Percentiles rank a stretch among this genome's conserved stretches.
phyloP scores from a whole-genome alignment of 73 alveolate species.

The Tetrahymena borealis region DNA sequence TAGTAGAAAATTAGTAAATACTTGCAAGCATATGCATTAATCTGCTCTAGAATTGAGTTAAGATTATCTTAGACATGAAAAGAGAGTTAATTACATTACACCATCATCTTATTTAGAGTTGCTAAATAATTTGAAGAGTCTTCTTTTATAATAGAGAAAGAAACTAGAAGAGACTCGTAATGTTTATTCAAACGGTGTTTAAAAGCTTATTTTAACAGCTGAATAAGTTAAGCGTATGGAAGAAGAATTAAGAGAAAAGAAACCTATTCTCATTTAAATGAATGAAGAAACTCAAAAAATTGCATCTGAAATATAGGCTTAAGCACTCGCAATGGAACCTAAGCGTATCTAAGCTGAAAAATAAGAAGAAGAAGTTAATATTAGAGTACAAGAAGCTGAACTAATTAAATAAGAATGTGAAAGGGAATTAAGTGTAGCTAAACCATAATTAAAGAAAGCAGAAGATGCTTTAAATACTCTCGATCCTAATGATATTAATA shows the following conservation, averaged over 20 bases:
- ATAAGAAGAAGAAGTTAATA: constrained; percentile 50
- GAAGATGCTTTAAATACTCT: constrained; percentile 83
- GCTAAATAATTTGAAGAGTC: constrained; percentile 63
- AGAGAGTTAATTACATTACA: constrained; percentile 81
- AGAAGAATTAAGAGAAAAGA: constrained; percentile 48
- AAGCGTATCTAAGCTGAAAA: constrained; percentile 44
- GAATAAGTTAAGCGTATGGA: constrained; percentile 69
- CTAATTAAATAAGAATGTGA: constrained; percentile 62
- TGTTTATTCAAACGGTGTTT: constrained; percentile 77
- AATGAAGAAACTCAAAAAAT: constrained; percentile 75
- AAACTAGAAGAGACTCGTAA: constrained; percentile 68
- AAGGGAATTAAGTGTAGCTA: constrained; percentile 75
- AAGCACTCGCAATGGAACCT: constrained; percentile 36
- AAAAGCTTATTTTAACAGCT: constrained; percentile 54
- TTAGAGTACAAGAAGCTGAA: constrained; percentile 48
- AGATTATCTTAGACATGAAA: constrained; percentile 64
- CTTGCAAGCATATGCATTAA: constrained; percentile 61
- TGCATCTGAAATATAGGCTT: constrained; percentile 6
- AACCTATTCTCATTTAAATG: constrained; percentile 74
- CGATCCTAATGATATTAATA: constrained; percentile 75
- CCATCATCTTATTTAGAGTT: constrained; percentile 84
- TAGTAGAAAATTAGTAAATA: constrained; percentile 9
- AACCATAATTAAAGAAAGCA: constrained; percentile 77
- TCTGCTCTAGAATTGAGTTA: constrained; percentile 61
- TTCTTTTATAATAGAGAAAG: constrained; percentile 66